Percentiles rank a stretch among this genome's conserved stretches.
Evolutionary conservation across 2,329 filamentous ascomycete species (phyloP).

Genomic region (Dactylonectria macrodidyma): DNA sequence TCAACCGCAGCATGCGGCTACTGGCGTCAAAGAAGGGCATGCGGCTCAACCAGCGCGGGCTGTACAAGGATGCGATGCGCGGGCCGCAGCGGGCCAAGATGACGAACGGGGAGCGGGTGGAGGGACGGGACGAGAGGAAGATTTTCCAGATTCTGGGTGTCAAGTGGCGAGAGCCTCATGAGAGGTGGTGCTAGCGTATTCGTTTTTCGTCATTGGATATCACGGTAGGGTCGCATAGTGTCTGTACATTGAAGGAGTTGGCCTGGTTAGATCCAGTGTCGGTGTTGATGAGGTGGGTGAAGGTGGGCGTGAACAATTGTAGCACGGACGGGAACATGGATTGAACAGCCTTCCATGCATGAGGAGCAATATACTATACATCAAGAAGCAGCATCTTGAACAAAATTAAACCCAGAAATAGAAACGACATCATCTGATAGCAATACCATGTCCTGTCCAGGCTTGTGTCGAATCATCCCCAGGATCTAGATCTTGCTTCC

Average conservation of each 20-base stretch:
- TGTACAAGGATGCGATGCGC: constrained; percentile 80
- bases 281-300: background rate
- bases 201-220: background rate
- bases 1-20: constrained; percentile 88
- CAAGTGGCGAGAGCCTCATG: constrained; percentile 84
- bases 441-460: background rate
- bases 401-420: background rate
- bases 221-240: background rate
- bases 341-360: too few species aligned
- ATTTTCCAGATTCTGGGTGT: constrained; percentile 89
- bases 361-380: too few species aligned
- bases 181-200: constrained; percentile 78
- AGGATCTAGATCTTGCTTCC: constrained; percentile 13
- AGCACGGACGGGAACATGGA: background rate
- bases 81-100: constrained; percentile 71
- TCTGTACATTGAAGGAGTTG: too few species aligned
- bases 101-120: constrained; percentile 78
- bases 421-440: background rate
- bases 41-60: constrained; percentile 86
- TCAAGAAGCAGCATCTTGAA: too few species aligned
- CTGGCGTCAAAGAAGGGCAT: constrained; percentile 86
- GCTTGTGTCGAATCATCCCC: constrained; percentile 2
- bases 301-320: background rate
- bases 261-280: too few species aligned
- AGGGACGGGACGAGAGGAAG: constrained; percentile 80